These are phyloP conservation scores for Pelargonium citronellum DNA, from an alignment of 441 rosid species.

Conservation along the genomic window DNA sequence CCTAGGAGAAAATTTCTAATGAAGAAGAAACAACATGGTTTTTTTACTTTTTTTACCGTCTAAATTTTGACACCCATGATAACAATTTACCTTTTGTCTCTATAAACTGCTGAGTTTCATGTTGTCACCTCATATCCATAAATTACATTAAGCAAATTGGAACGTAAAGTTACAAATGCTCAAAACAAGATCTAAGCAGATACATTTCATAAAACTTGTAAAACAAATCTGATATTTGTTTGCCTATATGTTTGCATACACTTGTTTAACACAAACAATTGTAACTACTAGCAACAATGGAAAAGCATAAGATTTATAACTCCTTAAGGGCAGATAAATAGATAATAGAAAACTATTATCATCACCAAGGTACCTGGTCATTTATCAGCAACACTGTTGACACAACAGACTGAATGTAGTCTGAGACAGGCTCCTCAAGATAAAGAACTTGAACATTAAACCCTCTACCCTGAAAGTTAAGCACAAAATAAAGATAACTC, in stretches of 20 bases:
- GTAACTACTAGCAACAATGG: constrained; percentile 8
- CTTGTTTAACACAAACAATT: neutral
- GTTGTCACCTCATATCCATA: neutral
- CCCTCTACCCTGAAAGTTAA: constrained; percentile 76
- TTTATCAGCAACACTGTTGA: constrained; percentile 70
- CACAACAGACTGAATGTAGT: constrained; percentile 69
- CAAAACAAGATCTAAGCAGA: neutral
- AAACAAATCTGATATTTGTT: neutral
- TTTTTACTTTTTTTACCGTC: too few relatives aligned
- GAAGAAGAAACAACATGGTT: too few relatives aligned
- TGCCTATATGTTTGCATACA: neutral
- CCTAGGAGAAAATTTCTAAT: too few relatives aligned
- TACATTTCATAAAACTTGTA: neutral
- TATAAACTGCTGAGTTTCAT: neutral
- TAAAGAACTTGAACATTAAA: constrained; percentile 74
- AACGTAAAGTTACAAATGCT: neutral
- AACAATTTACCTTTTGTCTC: too few relatives aligned
- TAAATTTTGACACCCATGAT: too few relatives aligned
- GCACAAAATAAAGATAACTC: constrained; percentile 10
- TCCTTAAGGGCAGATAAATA: neutral
- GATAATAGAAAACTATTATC: neutral
- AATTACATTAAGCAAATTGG: neutral
- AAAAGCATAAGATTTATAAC: constrained; percentile 1
- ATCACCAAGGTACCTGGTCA: constrained; percentile 52
- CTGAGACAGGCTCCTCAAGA: constrained; percentile 82